Base-by-base conservation (phyloP, 805 yeast genomes). In the Kazachstania psychrophila region DNA sequence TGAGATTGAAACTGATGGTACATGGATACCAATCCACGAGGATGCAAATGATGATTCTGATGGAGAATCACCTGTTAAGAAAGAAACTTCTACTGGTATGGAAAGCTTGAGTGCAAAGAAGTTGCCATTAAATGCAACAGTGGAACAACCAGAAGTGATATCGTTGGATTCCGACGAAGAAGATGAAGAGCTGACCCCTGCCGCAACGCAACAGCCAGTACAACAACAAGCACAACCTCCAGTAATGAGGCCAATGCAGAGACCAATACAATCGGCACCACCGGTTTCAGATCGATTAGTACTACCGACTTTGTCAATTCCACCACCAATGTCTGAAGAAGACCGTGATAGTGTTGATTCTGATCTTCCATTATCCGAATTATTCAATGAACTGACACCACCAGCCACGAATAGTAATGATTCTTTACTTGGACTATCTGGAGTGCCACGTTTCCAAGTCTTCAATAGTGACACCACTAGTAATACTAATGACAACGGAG, bases 1-100 rank as follows among this genome's bases (percentile, higher is more conserved):
- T 12, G 77, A 73, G 36, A 64, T 92, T 13, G 68, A 73, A 11
- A 64, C 73, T 1, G 83, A 84, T 49, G 97, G 96, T 0, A 47
- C 70, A 0, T 89, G 96, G 95, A 59, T 52, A 2, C 68, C 68
- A 1, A 41, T 64, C 8, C 47, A 47, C 20, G 60, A 53, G 18
- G 57, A 50, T n/a, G 53, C 46, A 8, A 41, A 44, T 6, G 38
- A 43, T 8, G 27, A 31, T 16, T n/a, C 27, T 17, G 28, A 17
- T 6, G 18, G 15, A 16, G 48, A 41, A 4, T 19, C 27, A 2
- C 28, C 31, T 3, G 44, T 43, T 4, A 43, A 43, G 23, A 9
- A 35, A 38, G 47, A 43, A 33, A 23, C 13, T 7, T 16, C 28
- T 15, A n/a, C 14, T n/a, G 28, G 29, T 23, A 12, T 19, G 10